A percentile compares a stretch with the other conserved stretches of the same genome.
phyloP scores from a whole-genome alignment of 176 grass and related monocot genomes.

The Bothriochloa decipiens region DNA sequence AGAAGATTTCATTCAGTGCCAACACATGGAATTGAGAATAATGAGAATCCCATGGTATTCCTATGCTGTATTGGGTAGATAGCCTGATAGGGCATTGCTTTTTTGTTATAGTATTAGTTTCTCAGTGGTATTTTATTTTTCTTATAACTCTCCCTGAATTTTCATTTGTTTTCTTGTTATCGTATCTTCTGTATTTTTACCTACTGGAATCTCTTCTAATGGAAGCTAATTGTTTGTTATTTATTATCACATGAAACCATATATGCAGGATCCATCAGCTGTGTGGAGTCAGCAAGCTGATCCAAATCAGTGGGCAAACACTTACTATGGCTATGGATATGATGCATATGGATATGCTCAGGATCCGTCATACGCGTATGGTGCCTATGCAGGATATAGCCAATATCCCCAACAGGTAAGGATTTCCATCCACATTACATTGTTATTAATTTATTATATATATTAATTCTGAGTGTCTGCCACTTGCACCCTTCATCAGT shows the following conservation, averaged over 20 bases:
- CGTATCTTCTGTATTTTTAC: slow-evolving; percentile 2
- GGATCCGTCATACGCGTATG: slow-evolving; percentile 91
- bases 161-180: slow-evolving; percentile 12
- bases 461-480: not conserved
- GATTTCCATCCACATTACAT: slow-evolving; percentile 19
- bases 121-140: not conserved
- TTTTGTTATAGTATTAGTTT: slow-evolving; percentile 9
- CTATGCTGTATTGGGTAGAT: slow-evolving; percentile 25
- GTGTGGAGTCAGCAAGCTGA: slow-evolving; percentile 90
- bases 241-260: slow-evolving; percentile 26
- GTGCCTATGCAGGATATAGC: slow-evolving; percentile 83
- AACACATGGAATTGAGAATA: slow-evolving; percentile 19
- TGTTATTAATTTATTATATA: not conserved
- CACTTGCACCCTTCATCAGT: slow-evolving; percentile 8
- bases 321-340: slow-evolving; percentile 94
- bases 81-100: slow-evolving; percentile 16
- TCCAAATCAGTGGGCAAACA: slow-evolving; percentile 84
- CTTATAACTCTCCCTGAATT: not conserved
- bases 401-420: slow-evolving; percentile 92
- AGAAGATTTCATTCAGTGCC: not conserved
- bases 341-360: slow-evolving; percentile 95
- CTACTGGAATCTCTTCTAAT: slow-evolving; percentile 20
- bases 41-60: not conserved
- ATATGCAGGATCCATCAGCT: slow-evolving; percentile 74
- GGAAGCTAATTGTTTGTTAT: slow-evolving; percentile 25